Base-by-base conservation (phyloP, 148 eudicot genomes). In the Rheum nobile region DNA sequence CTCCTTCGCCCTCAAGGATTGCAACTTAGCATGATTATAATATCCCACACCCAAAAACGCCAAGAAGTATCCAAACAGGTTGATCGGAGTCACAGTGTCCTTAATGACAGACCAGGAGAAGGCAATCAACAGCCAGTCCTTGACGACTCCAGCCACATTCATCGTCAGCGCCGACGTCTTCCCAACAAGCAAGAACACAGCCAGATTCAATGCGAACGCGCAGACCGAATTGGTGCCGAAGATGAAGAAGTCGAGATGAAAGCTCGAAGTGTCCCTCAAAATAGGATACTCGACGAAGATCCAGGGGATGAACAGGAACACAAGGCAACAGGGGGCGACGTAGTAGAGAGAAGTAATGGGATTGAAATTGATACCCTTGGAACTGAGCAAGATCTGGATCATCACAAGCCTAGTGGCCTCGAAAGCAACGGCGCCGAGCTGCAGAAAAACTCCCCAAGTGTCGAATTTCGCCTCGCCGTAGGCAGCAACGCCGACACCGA, bases 81-180 rank as follows among this genome's bases (percentile, higher is more conserved):
- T 89, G n/a, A 86, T 69, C 2, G 86, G 84, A 0, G 94, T 89
- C 4, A 87, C 91, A 21, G 88, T 83, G 46, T 89, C 91, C 88
- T 89, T 89, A 42, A 89, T 89, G 76, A 87, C 94, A 13, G 88
- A 86, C 89, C 94, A 87, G 8, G 94, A 89, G 55, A 89, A 87
- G 1, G 88, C 94, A 75, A 89, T 89, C 88, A 89, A 84, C 42
- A 89, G 52, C 94, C 94, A 89, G 75, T 89, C 94, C 71, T 89
- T 87, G 32, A 89, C 94, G 14, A 89, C 94, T 34, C 94, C 91
- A 29, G 94, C 94, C 32, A 89, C 91, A 77, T 89, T 89, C 94
- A 89, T 87, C 16, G 94, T 89, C 88, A 89, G 77, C 0, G 94
- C 94, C 26, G 91, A 87, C 1, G 88, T 84, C 86, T 87, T 89